Percentiles rank a stretch among this genome's conserved stretches.
Conservation (phyloP, 768 basidiomycete species). For the Auriculariales sp. region DNA sequence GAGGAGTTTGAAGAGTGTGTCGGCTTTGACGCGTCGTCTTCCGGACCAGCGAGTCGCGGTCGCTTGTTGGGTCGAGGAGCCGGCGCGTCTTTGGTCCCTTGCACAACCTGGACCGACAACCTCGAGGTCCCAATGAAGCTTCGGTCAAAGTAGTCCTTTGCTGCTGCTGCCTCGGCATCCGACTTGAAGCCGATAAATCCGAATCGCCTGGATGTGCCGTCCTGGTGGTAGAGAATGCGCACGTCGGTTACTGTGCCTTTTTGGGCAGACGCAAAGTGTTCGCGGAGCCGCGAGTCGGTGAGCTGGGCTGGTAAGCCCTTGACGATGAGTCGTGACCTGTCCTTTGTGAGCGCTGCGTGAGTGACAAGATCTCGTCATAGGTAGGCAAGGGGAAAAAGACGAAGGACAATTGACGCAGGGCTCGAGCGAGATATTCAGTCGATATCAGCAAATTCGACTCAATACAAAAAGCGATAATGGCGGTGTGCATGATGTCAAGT, state of each 20-base stretch:
- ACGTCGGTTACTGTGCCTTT: constrained; percentile 72
- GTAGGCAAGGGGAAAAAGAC: too few relatives aligned
- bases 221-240: constrained; percentile 59
- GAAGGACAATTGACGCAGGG: too few relatives aligned
- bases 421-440: too few relatives aligned
- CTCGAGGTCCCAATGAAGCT: constrained; percentile 72
- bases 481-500: too few relatives aligned
- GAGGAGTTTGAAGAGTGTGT: constrained; percentile 3
- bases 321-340: constrained; percentile 72
- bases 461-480: too few relatives aligned
- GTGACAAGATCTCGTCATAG: too few relatives aligned
- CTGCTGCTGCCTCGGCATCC: constrained; percentile 54
- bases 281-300: constrained; percentile 45
- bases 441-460: too few relatives aligned
- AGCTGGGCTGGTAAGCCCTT: constrained; percentile 67
- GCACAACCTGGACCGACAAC: constrained; percentile 60
- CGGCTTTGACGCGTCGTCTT: constrained; percentile 14
- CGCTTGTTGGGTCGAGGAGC: constrained; percentile 57
- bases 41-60: constrained; percentile 29
- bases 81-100: constrained; percentile 62
- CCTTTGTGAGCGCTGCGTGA: too few relatives aligned
- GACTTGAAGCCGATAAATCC: constrained; percentile 89
- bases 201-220: constrained; percentile 75
- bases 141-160: constrained; percentile 71
- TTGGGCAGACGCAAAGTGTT: constrained; percentile 46